Conservation (phyloP, 495 filamentous ascomycete genomes). For the Daldinia loculata region DNA sequence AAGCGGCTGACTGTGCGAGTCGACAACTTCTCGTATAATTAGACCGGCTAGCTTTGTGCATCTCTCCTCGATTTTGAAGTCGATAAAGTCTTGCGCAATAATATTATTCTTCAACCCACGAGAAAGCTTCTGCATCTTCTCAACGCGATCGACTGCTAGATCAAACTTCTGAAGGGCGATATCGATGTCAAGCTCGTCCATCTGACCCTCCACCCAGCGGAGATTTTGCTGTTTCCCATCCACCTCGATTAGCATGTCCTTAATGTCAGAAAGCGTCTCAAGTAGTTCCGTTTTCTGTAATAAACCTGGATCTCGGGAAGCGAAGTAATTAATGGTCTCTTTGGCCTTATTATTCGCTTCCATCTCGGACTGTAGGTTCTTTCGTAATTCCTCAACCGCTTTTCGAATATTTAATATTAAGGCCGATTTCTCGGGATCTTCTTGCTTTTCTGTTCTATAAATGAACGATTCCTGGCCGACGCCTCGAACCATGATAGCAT, state of each 20-base stretch:
- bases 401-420: conserved; percentile 90
- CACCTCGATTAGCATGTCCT: conserved; percentile 89
- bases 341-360: conserved; percentile 78
- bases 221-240: conserved; percentile 96
- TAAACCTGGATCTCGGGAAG: conserved; percentile 72
- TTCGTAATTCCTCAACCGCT: conserved; percentile 87
- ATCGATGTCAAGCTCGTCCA: conserved; percentile 95
- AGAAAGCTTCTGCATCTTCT: conserved; percentile 80
- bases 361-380: conserved; percentile 80
- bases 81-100: conserved; percentile 88
- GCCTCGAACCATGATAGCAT: conserved; percentile 87
- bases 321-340: conserved; percentile 83
- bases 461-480: conserved; percentile 93
- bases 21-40: conserved; percentile 76
- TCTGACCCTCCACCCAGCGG: conserved; percentile 91
- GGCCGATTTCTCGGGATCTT: conserved; percentile 76
- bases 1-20: conserved; percentile 72
- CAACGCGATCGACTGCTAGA: conserved; percentile 79
- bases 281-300: conserved; percentile 77
- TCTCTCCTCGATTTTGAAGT: conserved; percentile 86
- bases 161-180: conserved; percentile 94
- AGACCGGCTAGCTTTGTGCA: conserved; percentile 78
- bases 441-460: conserved; percentile 80
- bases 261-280: conserved; percentile 71
- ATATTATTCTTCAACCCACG: conserved; percentile 82